Evolutionary conservation across 2,329 filamentous ascomycete genomes (phyloP), one percentile per base, ranked within the genome.

Genomic region (Rhytidhysteron rufulum): DNA sequence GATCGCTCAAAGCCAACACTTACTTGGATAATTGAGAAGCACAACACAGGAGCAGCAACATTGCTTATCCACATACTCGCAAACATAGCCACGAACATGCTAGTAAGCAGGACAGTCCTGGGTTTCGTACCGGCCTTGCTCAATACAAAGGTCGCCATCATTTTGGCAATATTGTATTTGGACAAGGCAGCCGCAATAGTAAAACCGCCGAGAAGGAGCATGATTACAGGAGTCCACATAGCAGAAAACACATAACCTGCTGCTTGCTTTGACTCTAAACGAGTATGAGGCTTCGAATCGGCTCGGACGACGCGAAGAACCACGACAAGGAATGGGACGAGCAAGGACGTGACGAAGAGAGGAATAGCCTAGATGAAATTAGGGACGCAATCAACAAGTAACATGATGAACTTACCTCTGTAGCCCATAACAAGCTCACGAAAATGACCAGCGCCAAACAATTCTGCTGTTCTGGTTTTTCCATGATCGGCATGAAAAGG

Each of bases 221-320:
- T 97, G 53, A 98, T 98, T 40, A 98, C 93, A 0, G 93, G 91
- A 3, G 91, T 96, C 93, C 93, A 98, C 93, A 98, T 98, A 19
- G 93, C 85, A 4, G 88, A 77, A 56, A 98, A 97, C 42, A 96
- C 85, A 56, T 86, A 91, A 20, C 79, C 74, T 0, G 91, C 88
- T 0, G 93, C 90, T 31, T 81, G 77, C 62, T 90, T 90, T 3
- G 89, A 80, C n/a, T 78, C 77, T 5, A 98, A 75, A 17, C 91
- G 80, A 32, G 72, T 68, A 45, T 88, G 75, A 1, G 84, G 83
- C 52, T 79, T 77, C 4, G 82, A 78, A 39, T 94, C 87, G 22
- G 83, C 80, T 22, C 88, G 82, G 45, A 95, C 87, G 17, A 98
- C 89, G 31, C 81, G 79, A 33, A 98, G 75, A 16, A 95, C 72